Evolutionary conservation across 2,329 filamentous ascomycete species (phyloP).

Genomic region (Colletotrichum higginsianum): DNA sequence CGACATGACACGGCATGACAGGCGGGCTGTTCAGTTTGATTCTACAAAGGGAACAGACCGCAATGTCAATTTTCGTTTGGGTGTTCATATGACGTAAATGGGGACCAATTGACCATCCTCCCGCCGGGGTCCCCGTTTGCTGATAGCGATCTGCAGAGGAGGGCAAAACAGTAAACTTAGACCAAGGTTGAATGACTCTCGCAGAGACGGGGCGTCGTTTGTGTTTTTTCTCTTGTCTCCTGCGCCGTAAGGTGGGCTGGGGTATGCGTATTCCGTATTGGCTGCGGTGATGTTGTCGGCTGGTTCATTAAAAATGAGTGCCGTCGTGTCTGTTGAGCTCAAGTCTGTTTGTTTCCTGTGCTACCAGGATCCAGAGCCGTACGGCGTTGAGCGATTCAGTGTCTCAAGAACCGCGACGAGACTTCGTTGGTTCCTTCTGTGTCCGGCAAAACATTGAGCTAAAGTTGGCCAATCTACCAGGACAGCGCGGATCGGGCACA

Average conservation of each 20-base stretch:
- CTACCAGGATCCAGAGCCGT: not conserved
- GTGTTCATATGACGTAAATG: conserved; percentile 28
- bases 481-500: conserved; percentile 10
- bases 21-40: conserved; percentile 8
- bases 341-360: not conserved
- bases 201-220: not conserved
- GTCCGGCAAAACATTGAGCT: not conserved
- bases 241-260: not conserved
- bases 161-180: conserved; percentile 13
- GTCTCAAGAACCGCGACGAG: not conserved
- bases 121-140: conserved; percentile 17
- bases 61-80: conserved; percentile 6
- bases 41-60: not conserved
- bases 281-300: not conserved
- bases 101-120: not conserved
- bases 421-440: not conserved
- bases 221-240: conserved; percentile 10
- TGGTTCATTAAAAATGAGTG: not conserved
- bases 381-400: not conserved
- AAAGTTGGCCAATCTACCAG: not conserved
- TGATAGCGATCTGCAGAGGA: conserved; percentile 36
- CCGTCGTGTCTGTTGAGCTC: not conserved
- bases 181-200: conserved; percentile 12
- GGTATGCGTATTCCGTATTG: not conserved
- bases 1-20: not conserved